A percentile compares a stretch with the other conserved stretches of the same genome.
Evolutionary conservation across 2,329 filamentous ascomycete genomes (phyloP).

Genomic region (Daldinia sp.): DNA sequence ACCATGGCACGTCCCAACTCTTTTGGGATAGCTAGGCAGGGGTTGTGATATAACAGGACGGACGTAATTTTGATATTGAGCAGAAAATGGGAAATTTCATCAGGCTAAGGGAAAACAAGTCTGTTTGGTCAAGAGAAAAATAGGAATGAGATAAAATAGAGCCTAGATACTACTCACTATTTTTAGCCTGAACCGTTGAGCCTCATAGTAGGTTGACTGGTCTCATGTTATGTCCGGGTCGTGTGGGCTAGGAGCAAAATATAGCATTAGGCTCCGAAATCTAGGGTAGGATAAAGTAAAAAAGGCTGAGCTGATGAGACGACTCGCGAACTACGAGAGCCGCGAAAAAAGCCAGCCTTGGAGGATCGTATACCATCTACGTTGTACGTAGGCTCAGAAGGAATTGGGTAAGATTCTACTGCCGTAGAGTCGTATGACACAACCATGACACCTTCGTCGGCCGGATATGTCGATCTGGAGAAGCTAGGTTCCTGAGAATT

Average conservation of each 20-base stretch:
- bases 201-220: conserved; percentile 51
- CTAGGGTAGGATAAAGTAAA: conserved; percentile 27
- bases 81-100: conserved; percentile 43
- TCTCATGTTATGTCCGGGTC: conserved; percentile 49
- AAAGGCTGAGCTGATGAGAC: conserved; percentile 34
- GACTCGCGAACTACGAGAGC: conserved; percentile 34
- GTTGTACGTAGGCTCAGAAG: conserved; percentile 31
- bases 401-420: conserved; percentile 34
- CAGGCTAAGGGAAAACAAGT: conserved; percentile 30
- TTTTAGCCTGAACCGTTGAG: conserved; percentile 39
- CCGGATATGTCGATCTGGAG: conserved; percentile 53
- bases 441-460: conserved; percentile 47
- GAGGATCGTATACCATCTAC: conserved; percentile 24
- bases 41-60: conserved; percentile 51
- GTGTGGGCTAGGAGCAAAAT: conserved; percentile 39
- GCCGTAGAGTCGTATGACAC: conserved; percentile 49
- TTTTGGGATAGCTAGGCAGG: conserved; percentile 51
- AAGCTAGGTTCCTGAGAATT: conserved; percentile 46
- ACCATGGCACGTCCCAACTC: conserved; percentile 46
- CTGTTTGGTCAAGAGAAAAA: conserved; percentile 35
- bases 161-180: conserved; percentile 34
- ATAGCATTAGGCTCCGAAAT: conserved; percentile 21
- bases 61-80: conserved; percentile 50
- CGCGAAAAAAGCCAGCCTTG: conserved; percentile 29
- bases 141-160: conserved; percentile 37